Base-by-base conservation (phyloP, 2,329 filamentous ascomycete species). In the Atkinsonella hypoxylon region DNA sequence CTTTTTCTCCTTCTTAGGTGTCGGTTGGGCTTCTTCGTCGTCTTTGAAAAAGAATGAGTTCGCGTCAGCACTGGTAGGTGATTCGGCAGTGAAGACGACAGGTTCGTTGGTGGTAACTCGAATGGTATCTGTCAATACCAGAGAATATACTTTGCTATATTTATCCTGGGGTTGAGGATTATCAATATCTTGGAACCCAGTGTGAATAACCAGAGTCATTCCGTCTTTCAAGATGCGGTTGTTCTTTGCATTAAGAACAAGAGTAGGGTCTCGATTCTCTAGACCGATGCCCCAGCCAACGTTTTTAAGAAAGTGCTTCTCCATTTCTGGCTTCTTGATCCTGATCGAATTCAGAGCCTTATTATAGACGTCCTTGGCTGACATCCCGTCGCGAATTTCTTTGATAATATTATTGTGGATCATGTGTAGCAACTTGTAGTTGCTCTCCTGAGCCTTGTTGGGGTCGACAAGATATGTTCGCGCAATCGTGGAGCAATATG, bases 21-120 rank as follows among this genome's bases (percentile, higher is more conserved):
- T 79, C 32, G 87, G 86, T 65, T 89, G 83, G 55, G 88, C 81
- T 58, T 94, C 87, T 63, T 95, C 89, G 54, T 95, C 89, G 58
- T 97, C 91, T 64, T 95, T 95, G 75, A 98, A 98, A 71, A 96
- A 97, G 74, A 98, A 98, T 0, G 91, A 95, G 39, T 91, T 91
- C 4, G 89, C 89, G 61, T 97, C 93, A 53, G 95, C 81, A 62
- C 95, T 91, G 30, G 87, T 87, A 2, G 90, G 83, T 0, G 91
- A 90, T 63, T 96, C 90, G 53, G 89, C 89, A 17, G 93, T 98
- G 70, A 98, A 97, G 30, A 96, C 82, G 32, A 89, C 84, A 0
- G 85, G 79, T 47, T 95, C 89, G n/a, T 71, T 71, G 6, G 79
- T 74, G 11, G 85, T 87, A 47, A 96, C 89, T 59, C 93, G 88